Percentiles rank a stretch among this genome's conserved stretches.
phyloP scores from a whole-genome alignment of 1,139 yeast genomes.

The Yamadazyma trypodendri region DNA sequence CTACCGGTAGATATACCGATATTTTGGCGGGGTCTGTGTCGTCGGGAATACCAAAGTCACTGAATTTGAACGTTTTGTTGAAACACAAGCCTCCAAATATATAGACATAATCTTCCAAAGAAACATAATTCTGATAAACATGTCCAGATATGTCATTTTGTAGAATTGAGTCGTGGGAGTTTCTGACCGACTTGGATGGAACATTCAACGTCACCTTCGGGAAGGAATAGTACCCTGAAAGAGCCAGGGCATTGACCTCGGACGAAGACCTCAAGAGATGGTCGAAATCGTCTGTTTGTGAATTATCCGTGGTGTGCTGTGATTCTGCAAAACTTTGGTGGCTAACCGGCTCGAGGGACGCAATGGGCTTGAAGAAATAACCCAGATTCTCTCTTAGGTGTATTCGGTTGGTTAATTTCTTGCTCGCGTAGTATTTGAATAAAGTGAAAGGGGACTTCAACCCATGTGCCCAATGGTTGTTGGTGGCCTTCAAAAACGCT shows the following conservation, averaged over 20 bases:
- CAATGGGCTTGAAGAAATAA: slow-evolving; percentile 25
- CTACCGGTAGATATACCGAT: slow-evolving; percentile 39
- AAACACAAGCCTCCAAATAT: slow-evolving; percentile 40
- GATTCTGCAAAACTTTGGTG: slow-evolving; percentile 8
- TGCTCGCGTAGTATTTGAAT: slow-evolving; percentile 23
- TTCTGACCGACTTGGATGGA: slow-evolving; percentile 14
- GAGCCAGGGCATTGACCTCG: slow-evolving; percentile 21
- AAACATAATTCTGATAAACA: slow-evolving; percentile 36
- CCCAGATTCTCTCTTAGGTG: slow-evolving; percentile 21
- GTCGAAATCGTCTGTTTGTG: neutral
- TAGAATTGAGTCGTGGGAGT: slow-evolving; percentile 6
- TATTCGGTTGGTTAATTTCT: slow-evolving; percentile 16
- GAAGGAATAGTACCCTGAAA: slow-evolving; percentile 31
- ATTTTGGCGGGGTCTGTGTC: slow-evolving; percentile 29
- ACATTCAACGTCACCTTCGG: slow-evolving; percentile 29
- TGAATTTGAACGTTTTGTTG: slow-evolving; percentile 21
- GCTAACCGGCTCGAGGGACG: slow-evolving; percentile 25
- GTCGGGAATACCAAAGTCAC: slow-evolving; percentile 35
- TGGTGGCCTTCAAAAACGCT: slow-evolving; percentile 4
- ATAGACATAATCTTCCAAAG: slow-evolving; percentile 32
- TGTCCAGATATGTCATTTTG: slow-evolving; percentile 22
- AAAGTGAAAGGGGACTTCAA: slow-evolving; percentile 27
- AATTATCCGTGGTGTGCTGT: neutral
- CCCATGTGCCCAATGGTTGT: slow-evolving; percentile 31
- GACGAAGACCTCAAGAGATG: slow-evolving; percentile 13